Percentiles rank a stretch among this genome's conserved stretches.
These are phyloP conservation scores for Gracilaria caudata DNA, from an alignment of 23 red algal genomes.

Conservation along the genomic window DNA sequence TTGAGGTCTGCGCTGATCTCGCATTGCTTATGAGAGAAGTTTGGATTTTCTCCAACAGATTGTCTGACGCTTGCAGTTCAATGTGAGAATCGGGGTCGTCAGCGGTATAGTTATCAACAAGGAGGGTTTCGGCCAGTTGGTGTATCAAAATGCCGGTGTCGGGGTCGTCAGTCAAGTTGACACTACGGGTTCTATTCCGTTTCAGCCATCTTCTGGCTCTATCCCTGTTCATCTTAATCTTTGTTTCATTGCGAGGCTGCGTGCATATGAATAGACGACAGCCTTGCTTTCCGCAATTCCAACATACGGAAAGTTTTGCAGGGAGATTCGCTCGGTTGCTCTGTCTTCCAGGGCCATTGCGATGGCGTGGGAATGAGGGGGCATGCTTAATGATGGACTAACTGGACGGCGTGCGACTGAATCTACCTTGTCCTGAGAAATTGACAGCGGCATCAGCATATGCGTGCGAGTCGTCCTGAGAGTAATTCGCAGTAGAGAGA, in stretches of 20 bases:
- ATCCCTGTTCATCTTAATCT: not conserved
- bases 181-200: not conserved
- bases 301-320: too few relatives aligned
- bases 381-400: not conserved
- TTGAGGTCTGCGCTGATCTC: too few relatives aligned
- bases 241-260: not conserved
- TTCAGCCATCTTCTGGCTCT: not conserved
- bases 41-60: not conserved
- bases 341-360: too few relatives aligned
- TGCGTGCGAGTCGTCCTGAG: not conserved
- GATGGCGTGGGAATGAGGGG: not conserved
- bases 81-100: not conserved
- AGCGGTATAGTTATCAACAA: not conserved
- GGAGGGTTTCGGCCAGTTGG: not conserved
- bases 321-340: too few relatives aligned
- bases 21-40: not conserved
- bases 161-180: not conserved
- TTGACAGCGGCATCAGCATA: not conserved
- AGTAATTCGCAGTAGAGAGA: not conserved
- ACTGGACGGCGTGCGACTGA: not conserved
- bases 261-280: not conserved
- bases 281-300: too few relatives aligned
- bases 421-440: not conserved
- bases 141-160: not conserved
- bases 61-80: not conserved